Evolutionary conservation across 1,284 basidiomycete species (phyloP), one percentile per base, ranked within the genome.

Genomic region (Cutaneotrichosporon cavernicola): DNA sequence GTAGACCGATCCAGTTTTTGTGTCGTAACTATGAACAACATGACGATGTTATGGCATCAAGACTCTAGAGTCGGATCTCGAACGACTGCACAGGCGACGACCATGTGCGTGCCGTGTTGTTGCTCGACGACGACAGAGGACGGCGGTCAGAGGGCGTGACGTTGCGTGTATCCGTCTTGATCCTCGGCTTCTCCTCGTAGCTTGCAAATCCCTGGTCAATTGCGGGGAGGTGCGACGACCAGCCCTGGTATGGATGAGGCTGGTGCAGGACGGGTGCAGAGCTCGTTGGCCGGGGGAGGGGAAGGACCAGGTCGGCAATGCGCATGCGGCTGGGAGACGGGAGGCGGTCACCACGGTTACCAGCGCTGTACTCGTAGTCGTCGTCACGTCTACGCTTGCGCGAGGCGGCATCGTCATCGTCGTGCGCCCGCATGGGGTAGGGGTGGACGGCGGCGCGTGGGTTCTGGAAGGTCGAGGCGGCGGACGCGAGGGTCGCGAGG

Each of bases 401-500:
- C 21, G 50, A 43, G n/a, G 22, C 14, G 7, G 30, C 16, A 11
- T 62, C 57, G 56, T 65, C 66, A 46, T 67, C 66, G 14, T 63
- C 51, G 43, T 61, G 57, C 46, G 60, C 53, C 31, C 63, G 63
- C 58, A 65, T 65, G 60, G 21, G 32, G 50, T 47, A 21, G 34
- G 60, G 30, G n/a, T 60, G 36, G 22, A 21, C 31, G 34, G 21
- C 22, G n/a, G 8, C 34, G 11, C 40, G 55, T 18, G 40, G 47
- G 49, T 58, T 34, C 32, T 58, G 40, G 22, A 60, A 55, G 4
- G 62, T 57, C n/a, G 65, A 61, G 10, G 67, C 67, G 16, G 67
- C 67, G 7, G 65, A 56, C 30, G 67, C 67, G 11, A 69, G 65
- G 18, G 67, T 69, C 2, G 69, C 62, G 16, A 67, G 66, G 4